Evolutionary conservation across 108 stramenopile species (phyloP).

Genomic region (Mediolabrus comicus): DNA sequence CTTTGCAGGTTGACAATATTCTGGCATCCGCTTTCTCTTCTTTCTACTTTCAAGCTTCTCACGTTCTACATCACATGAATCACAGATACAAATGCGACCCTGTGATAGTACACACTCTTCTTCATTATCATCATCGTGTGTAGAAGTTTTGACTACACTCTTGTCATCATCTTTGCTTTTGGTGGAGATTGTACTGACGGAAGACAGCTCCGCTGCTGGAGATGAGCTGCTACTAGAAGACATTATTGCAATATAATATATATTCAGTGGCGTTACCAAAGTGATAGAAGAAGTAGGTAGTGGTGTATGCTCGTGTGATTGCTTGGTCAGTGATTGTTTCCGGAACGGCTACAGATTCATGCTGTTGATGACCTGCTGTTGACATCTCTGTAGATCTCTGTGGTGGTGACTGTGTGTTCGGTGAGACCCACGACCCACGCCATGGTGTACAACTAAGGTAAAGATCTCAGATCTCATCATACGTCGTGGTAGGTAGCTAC

Average conservation of each 20-base stretch:
- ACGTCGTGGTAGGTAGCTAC: too few species aligned
- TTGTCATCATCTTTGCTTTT: background rate
- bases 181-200: background rate
- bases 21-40: constrained; percentile 9
- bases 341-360: too few species aligned
- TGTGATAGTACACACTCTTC: constrained; percentile 15
- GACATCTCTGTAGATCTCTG: too few species aligned
- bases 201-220: background rate
- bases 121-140: background rate
- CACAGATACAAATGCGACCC: constrained; percentile 8
- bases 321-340: too few species aligned
- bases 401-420: too few species aligned
- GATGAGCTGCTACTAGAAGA: background rate
- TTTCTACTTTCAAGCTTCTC: constrained; percentile 1
- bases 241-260: background rate
- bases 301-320: too few species aligned
- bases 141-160: background rate
- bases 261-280: background rate
- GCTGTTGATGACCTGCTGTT: too few species aligned
- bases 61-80: constrained; percentile 17
- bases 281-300: too few species aligned
- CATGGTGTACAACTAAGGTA: too few species aligned
- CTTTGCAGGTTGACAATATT: background rate
- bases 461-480: too few species aligned
- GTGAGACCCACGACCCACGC: too few species aligned